These are phyloP conservation scores for Prinsepia uniflora DNA, from an alignment of 306 rosid species.

Conservation along the genomic window DNA sequence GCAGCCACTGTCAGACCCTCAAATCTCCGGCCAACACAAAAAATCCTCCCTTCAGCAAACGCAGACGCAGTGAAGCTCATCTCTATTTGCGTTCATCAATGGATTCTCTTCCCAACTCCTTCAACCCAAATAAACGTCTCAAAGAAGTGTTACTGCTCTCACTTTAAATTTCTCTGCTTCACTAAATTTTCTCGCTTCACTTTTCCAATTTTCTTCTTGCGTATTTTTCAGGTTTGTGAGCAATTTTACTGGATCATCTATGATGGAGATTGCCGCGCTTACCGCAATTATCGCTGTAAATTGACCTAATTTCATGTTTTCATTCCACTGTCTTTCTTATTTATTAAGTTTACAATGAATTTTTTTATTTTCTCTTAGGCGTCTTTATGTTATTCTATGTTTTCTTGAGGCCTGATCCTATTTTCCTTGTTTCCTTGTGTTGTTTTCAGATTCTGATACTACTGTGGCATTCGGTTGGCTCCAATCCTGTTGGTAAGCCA, in stretches of 20 bases:
- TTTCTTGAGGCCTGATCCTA: neutral
- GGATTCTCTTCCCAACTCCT: conserved; percentile 48
- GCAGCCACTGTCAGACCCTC: neutral
- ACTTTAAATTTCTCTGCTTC: conserved; percentile 6
- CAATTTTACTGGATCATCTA: conserved; percentile 57
- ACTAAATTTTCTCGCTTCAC: neutral
- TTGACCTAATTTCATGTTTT: neutral
- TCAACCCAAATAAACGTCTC: conserved; percentile 66
- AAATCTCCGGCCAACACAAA: neutral
- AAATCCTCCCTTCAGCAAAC: neutral
- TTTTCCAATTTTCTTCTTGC: conserved; percentile 4
- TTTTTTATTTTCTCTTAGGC: neutral
- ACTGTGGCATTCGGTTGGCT: conserved; percentile 38
- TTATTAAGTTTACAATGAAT: neutral
- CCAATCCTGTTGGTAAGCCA: conserved; percentile 25
- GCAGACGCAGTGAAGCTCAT: neutral
- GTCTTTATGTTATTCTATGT: neutral
- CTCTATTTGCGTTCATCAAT: conserved; percentile 26
- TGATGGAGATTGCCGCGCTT: conserved; percentile 54
- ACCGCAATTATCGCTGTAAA: conserved; percentile 39
- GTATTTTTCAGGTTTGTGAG: conserved; percentile 47
- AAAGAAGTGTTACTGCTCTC: conserved; percentile 62
- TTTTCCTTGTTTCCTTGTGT: neutral
- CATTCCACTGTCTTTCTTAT: neutral
- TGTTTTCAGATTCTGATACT: conserved; percentile 40